These are phyloP conservation scores for Phialophora expanda DNA, from an alignment of 2,329 filamentous ascomycete genomes.

Conservation along the genomic window DNA sequence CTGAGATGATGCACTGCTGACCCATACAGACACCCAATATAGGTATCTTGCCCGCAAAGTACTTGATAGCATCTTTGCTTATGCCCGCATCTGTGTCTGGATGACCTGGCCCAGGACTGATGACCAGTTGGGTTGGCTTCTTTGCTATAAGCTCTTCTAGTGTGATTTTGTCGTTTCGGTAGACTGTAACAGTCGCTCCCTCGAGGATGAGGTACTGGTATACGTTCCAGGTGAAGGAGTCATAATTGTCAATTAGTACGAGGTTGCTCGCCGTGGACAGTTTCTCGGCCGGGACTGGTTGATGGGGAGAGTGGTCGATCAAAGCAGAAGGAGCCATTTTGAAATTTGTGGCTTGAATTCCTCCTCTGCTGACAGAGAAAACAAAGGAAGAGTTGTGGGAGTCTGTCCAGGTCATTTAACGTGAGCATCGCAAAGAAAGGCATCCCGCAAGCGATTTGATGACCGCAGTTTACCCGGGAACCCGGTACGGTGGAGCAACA, in stretches of 20 bases:
- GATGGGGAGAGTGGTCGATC: constrained; percentile 84
- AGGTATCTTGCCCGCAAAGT: constrained; percentile 94
- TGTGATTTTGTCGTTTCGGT: constrained; percentile 88
- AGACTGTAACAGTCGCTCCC: constrained; percentile 86
- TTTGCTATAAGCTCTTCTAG: constrained; percentile 80
- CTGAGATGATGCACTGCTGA: constrained; percentile 95
- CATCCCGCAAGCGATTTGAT: not conserved
- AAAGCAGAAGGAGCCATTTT: constrained; percentile 56
- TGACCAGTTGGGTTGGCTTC: constrained; percentile 89
- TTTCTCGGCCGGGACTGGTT: constrained; percentile 74
- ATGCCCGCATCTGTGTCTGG: constrained; percentile 89
- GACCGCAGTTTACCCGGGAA: constrained; percentile 10
- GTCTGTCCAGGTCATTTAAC: not conserved
- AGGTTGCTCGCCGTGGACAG: constrained; percentile 85
- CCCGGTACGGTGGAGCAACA: not conserved
- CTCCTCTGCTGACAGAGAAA: not conserved
- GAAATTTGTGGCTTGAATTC: not conserved
- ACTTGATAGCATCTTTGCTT: constrained; percentile 85
- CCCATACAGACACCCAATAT: constrained; percentile 99
- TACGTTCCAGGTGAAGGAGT: constrained; percentile 99
- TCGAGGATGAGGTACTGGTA: constrained; percentile 98
- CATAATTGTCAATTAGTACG: constrained; percentile 97
- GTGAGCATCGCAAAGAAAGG: not conserved
- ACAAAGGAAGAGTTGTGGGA: not conserved
- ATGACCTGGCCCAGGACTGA: constrained; percentile 94